These are phyloP conservation scores for Tetramitus jugosus DNA, from an alignment of 208 protist species.

Conservation along the genomic window DNA sequence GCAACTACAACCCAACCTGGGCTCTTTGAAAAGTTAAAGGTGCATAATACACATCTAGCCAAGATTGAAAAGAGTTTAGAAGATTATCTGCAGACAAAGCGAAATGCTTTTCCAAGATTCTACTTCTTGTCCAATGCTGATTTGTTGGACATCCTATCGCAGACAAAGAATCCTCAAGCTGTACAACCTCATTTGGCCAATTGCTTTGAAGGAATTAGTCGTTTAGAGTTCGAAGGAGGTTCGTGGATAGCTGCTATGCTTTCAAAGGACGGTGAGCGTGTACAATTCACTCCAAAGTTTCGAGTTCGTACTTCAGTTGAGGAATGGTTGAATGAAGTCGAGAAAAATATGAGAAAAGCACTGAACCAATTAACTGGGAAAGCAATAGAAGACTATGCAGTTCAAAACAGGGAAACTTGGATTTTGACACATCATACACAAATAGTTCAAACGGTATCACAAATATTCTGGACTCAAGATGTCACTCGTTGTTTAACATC, in stretches of 20 bases:
- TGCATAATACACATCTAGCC: slow-evolving; percentile 80
- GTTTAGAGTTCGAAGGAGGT: slow-evolving; percentile 48
- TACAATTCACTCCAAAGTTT: slow-evolving; percentile 42
- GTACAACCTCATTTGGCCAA: slow-evolving; percentile 94
- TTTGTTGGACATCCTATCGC: slow-evolving; percentile 82
- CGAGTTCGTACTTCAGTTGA: slow-evolving; percentile 52
- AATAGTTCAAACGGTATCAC: slow-evolving; percentile 80
- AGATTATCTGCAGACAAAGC: slow-evolving; percentile 77
- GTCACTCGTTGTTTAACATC: slow-evolving; percentile 77
- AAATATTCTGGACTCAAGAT: slow-evolving; percentile 82
- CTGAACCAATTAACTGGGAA: slow-evolving; percentile 39
- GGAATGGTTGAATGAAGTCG: slow-evolving; percentile 52
- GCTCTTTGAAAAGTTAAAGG: slow-evolving; percentile 31
- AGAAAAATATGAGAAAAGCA: slow-evolving; percentile 47
- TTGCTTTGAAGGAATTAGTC: slow-evolving; percentile 87
- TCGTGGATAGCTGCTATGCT: slow-evolving; percentile 34
- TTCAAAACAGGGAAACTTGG: slow-evolving; percentile 50
- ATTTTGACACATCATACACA: slow-evolving; percentile 83
- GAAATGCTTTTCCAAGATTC: slow-evolving; percentile 64
- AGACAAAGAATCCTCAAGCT: slow-evolving; percentile 88
- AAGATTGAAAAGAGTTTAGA: slow-evolving; percentile 83
- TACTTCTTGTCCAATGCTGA: slow-evolving; percentile 83
- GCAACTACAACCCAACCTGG: slow-evolving; percentile 27
- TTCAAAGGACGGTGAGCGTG: slow-evolving; percentile 29
- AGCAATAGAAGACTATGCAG: slow-evolving; percentile 33